phyloP scores from a whole-genome alignment of 2,329 filamentous ascomycete genomes.

The Fusarium goolgardi region DNA sequence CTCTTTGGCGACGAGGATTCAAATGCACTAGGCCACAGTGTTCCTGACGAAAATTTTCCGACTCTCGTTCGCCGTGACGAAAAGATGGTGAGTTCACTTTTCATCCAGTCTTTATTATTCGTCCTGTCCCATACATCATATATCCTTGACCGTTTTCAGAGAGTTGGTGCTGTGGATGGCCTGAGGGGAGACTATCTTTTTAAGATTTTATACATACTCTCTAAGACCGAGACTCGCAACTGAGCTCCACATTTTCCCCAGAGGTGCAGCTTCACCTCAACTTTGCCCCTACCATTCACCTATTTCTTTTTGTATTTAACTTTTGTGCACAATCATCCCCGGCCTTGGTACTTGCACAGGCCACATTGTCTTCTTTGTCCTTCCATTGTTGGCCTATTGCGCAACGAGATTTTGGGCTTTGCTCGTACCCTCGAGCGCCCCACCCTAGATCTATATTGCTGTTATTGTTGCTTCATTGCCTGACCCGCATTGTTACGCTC shows the following conservation, averaged over 20 bases:
- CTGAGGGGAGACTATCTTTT: constrained; percentile 20
- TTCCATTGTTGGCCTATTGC: not conserved
- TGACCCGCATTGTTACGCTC: constrained; percentile 53
- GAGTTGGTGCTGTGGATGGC: not conserved
- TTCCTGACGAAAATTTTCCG: constrained; percentile 86
- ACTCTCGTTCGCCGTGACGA: constrained; percentile 77
- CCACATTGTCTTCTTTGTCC: not conserved
- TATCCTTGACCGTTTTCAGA: not conserved
- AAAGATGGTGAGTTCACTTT: constrained; percentile 62
- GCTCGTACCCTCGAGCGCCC: constrained; percentile 8
- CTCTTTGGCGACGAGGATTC: constrained; percentile 83
- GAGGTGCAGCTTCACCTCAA: constrained; percentile 34
- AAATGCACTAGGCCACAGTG: constrained; percentile 59
- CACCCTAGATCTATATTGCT: constrained; percentile 20
- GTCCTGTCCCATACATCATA: not conserved
- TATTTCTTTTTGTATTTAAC: constrained; percentile 20
- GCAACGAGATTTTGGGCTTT: constrained; percentile 21
- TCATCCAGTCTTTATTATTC: constrained; percentile 5
- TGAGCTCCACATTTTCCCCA: constrained; percentile 41
- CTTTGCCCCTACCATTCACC: constrained; percentile 18
- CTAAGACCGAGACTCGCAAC: constrained; percentile 19
- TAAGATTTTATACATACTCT: constrained; percentile 17
- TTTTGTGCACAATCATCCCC: constrained; percentile 18
- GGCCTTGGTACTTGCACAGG: constrained; percentile 6
- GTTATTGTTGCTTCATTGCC: constrained; percentile 44